phyloP scores from a whole-genome alignment of 2,329 filamentous ascomycete species.

The Epichloe aotearoae region DNA sequence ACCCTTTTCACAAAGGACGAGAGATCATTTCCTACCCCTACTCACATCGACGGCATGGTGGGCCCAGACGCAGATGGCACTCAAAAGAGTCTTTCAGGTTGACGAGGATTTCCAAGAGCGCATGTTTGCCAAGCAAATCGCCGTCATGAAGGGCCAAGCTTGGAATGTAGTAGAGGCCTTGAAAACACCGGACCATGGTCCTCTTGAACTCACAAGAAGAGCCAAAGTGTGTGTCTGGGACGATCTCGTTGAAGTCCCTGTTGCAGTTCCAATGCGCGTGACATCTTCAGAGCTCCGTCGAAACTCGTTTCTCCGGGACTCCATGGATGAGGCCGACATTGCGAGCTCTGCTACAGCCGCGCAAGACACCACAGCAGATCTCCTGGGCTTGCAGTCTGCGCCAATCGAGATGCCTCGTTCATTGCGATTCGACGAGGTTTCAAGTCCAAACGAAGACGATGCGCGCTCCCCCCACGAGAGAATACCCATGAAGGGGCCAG shows the following conservation, averaged over 20 bases:
- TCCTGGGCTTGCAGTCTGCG: constrained; percentile 53
- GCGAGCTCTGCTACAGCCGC: constrained; percentile 22
- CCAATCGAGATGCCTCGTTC: constrained; percentile 58
- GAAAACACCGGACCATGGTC: constrained; percentile 84
- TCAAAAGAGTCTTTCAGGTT: constrained; percentile 78
- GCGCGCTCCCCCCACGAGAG: constrained; percentile 25
- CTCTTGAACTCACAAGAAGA: constrained; percentile 79
- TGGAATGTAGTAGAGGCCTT: constrained; percentile 99
- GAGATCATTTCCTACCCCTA: constrained; percentile 89
- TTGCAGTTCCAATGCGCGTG: constrained; percentile 78
- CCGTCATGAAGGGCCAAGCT: constrained; percentile 97
- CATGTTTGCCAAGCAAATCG: constrained; percentile 98
- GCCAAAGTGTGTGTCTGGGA: constrained; percentile 96
- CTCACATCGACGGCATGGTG: constrained; percentile 94
- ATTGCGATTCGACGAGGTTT: constrained; percentile 55
- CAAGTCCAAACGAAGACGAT: constrained; percentile 29
- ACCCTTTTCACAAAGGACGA: constrained; percentile 86
- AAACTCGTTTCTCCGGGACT: constrained; percentile 35
- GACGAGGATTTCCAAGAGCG: constrained; percentile 95
- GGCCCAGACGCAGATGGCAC: constrained; percentile 79
- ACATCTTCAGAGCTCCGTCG: constrained; percentile 76
- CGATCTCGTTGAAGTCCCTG: constrained; percentile 87
- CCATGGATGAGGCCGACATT: constrained; percentile 81
- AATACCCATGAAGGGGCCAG: constrained; percentile 10
- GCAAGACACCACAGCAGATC: constrained; percentile 39